These are phyloP conservation scores for Fusarium metavorans DNA, from an alignment of 2,329 filamentous ascomycete genomes.

Conservation along the genomic window DNA sequence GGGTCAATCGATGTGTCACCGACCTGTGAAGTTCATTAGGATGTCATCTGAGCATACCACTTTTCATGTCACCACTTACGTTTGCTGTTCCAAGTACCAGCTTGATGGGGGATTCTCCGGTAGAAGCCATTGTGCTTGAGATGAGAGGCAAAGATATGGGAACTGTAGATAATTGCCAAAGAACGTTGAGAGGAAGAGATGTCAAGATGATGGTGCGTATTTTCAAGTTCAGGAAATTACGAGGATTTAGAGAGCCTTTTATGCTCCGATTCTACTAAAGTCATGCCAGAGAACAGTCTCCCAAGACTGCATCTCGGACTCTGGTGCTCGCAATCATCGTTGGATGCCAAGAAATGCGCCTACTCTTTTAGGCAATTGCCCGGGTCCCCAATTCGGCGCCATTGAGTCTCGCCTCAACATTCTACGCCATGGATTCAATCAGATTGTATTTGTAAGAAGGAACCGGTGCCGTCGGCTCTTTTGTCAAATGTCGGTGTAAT, in stretches of 20 bases:
- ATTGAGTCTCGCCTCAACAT: not conserved
- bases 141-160: not conserved
- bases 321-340: not conserved
- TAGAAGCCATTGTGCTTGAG: constrained; percentile 2
- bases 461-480: not conserved
- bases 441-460: not conserved
- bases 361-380: constrained; percentile 16
- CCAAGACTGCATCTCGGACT: not conserved
- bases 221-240: not conserved
- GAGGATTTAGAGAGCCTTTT: not conserved
- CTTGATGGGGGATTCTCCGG: constrained; percentile 19
- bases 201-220: not conserved
- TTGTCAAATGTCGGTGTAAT: not conserved
- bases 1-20: constrained; percentile 38
- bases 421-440: not conserved
- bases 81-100: constrained; percentile 31
- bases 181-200: not conserved
- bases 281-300: not conserved
- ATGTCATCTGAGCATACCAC: fast-evolving
- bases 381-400: not conserved
- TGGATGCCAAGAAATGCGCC: constrained; percentile 22
- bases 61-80: not conserved
- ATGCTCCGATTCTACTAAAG: not conserved
- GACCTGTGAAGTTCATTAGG: constrained; percentile 23
- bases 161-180: not conserved